These are phyloP conservation scores for Globisporangium parvum DNA, from an alignment of 352 stramenopile genomes.

Conservation along the genomic window DNA sequence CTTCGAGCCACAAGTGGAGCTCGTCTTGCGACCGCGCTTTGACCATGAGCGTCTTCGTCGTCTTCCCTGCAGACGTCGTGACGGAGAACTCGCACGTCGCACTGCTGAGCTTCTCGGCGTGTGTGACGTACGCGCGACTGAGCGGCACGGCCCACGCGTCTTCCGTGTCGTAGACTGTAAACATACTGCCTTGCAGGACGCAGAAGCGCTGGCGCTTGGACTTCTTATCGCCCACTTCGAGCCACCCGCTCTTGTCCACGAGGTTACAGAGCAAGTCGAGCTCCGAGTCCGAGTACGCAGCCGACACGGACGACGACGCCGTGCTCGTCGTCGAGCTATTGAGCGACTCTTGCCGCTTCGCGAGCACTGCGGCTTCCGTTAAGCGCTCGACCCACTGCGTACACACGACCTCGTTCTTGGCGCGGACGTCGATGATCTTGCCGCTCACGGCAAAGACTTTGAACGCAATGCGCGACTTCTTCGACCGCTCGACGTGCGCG, in stretches of 20 bases:
- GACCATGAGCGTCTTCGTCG: conserved; percentile 60
- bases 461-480: conserved; percentile 77
- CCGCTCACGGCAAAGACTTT: conserved; percentile 78
- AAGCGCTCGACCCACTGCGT: conserved; percentile 71
- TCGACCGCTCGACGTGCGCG: conserved; percentile 65
- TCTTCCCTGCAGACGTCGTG: conserved; percentile 60
- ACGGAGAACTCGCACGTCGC: conserved; percentile 57
- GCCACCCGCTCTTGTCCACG: conserved; percentile 75
- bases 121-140: conserved; percentile 68
- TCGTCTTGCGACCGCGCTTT: conserved; percentile 66
- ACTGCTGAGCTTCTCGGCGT: conserved; percentile 56
- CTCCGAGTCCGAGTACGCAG: conserved; percentile 64
- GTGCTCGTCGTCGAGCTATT: conserved; percentile 73
- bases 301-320: conserved; percentile 53
- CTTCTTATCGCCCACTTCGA: conserved; percentile 74
- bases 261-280: conserved; percentile 66
- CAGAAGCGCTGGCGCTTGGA: conserved; percentile 67
- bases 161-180: conserved; percentile 79
- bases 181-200: conserved; percentile 76
- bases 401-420: conserved; percentile 71
- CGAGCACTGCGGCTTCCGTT: conserved; percentile 56
- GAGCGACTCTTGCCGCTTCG: conserved; percentile 71
- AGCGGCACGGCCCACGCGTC: conserved; percentile 75
- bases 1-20: conserved; percentile 73
- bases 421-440: conserved; percentile 78